These are phyloP conservation scores for Nothophytophthora sp. DNA, from an alignment of 352 stramenopile genomes.

Conservation along the genomic window DNA sequence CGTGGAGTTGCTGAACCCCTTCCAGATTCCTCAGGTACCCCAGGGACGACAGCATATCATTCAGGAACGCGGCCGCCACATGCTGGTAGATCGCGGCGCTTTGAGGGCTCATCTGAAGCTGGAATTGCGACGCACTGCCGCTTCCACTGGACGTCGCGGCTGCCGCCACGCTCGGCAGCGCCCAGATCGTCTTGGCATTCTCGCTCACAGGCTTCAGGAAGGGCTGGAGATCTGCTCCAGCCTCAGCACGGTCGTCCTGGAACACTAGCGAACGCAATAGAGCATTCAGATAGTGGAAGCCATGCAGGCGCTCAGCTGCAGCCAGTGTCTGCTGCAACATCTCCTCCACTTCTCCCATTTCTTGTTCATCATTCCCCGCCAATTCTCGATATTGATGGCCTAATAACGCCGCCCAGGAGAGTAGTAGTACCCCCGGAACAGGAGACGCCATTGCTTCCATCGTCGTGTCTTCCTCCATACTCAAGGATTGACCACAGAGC, in stretches of 20 bases:
- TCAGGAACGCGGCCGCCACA: conserved; percentile 56
- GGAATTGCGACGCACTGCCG: not conserved
- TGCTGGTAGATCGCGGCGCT: conserved; percentile 45
- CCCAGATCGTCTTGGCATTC: conserved; percentile 29
- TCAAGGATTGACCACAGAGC: conserved; percentile 2
- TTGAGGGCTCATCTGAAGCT: not conserved
- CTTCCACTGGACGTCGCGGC: conserved; percentile 10
- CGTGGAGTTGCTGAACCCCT: conserved; percentile 44
- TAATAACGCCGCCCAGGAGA: conserved; percentile 56
- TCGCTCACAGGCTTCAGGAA: conserved; percentile 31
- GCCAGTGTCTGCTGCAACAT: conserved; percentile 46
- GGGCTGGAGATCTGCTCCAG: conserved; percentile 11
- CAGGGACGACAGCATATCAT: conserved; percentile 52
- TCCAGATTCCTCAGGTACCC: conserved; percentile 57
- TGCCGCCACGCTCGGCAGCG: conserved; percentile 24
- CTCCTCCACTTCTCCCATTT: conserved; percentile 28
- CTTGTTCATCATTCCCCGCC: conserved; percentile 3
- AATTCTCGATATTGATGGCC: conserved; percentile 39
- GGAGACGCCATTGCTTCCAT: conserved; percentile 16
- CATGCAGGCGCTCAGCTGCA: conserved; percentile 39
- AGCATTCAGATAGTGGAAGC: conserved; percentile 59
- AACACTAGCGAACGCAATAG: conserved; percentile 50
- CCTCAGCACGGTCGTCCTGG: conserved; percentile 18
- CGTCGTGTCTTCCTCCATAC: conserved; percentile 4
- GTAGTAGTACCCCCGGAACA: conserved; percentile 44